These are phyloP conservation scores for Metschnikowia aberdeeniae DNA, from an alignment of 805 yeast species.

Conservation along the genomic window DNA sequence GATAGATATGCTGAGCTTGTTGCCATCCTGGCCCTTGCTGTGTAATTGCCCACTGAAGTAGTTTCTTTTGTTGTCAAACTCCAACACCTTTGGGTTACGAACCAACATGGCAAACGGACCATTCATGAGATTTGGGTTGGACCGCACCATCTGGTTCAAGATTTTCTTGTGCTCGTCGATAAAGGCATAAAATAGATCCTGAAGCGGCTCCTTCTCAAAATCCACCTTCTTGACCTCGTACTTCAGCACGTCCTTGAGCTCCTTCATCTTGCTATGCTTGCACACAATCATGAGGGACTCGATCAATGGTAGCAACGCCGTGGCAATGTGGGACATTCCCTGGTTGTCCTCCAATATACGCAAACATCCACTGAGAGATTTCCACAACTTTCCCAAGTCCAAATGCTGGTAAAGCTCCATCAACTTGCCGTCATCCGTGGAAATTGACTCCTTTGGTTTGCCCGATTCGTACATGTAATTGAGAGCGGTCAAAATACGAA, in stretches of 20 bases:
- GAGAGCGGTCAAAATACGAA: conserved; percentile 80
- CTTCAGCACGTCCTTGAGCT: conserved; percentile 50
- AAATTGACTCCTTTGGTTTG: conserved; percentile 9
- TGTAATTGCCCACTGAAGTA: conserved; percentile 78
- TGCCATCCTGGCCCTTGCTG: conserved; percentile 38
- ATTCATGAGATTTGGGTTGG: conserved; percentile 88
- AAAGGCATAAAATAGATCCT: conserved; percentile 74
- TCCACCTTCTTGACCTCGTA: conserved; percentile 64
- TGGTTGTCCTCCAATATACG: conserved; percentile 57
- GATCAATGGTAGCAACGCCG: conserved; percentile 77
- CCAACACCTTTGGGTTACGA: conserved; percentile 81
- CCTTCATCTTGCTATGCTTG: conserved; percentile 70
- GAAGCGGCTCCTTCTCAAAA: conserved; percentile 70
- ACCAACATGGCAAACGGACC: conserved; percentile 92
- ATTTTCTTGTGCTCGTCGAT: conserved; percentile 86
- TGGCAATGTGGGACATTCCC: conserved; percentile 53
- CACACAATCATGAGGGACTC: conserved; percentile 97
- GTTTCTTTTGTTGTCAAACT: conserved; percentile 88
- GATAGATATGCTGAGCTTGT: conserved; percentile 60
- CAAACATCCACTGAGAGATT: conserved; percentile 71
- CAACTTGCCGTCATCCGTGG: conserved; percentile 43
- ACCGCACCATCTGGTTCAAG: conserved; percentile 85
- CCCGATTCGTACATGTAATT: conserved; percentile 67
- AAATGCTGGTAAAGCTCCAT: conserved; percentile 61
- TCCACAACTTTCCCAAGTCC: conserved; percentile 80